Percentiles rank a stretch among this genome's conserved stretches.
phyloP scores from a whole-genome alignment of 2,329 filamentous ascomycete species.

The Arthrobotrys entomopaga region DNA sequence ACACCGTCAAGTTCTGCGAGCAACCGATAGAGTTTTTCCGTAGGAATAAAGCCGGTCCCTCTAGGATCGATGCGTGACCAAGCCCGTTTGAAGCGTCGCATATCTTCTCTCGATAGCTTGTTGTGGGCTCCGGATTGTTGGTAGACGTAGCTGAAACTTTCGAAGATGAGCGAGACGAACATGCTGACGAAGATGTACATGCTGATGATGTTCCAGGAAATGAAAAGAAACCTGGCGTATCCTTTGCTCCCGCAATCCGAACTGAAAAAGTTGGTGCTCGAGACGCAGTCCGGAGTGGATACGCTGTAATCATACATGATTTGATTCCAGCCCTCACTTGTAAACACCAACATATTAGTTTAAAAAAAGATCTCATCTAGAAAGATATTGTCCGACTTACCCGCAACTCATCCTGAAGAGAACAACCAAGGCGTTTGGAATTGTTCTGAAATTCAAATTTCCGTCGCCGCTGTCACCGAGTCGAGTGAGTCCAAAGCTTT shows the following conservation, averaged over 20 bases:
- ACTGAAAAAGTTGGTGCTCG: constrained; percentile 76
- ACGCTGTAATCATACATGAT: constrained; percentile 95
- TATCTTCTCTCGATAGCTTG: constrained; percentile 89
- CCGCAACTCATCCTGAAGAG: constrained; percentile 90
- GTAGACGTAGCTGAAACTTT: constrained; percentile 99
- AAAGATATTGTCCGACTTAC: constrained; percentile 30
- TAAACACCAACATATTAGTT: not conserved
- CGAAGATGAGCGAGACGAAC: constrained; percentile 98
- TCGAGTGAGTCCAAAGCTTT: constrained; percentile 92
- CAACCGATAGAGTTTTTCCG: constrained; percentile 86
- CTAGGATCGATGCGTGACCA: constrained; percentile 96
- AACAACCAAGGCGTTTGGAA: constrained; percentile 91
- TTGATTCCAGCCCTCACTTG: constrained; percentile 91
- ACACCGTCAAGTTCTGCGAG: constrained; percentile 92
- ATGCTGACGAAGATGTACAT: constrained; percentile 99
- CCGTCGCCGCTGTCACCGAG: constrained; percentile 78
- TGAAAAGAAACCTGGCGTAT: constrained; percentile 90
- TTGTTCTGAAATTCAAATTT: constrained; percentile 91
- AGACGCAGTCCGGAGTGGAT: constrained; percentile 81
- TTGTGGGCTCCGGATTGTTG: constrained; percentile 94
- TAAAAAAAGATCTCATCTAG: too few species aligned
- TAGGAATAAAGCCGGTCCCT: constrained; percentile 89
- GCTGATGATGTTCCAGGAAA: constrained; percentile 98
- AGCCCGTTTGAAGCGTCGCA: constrained; percentile 95
- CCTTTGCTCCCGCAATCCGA: constrained; percentile 91